These are phyloP conservation scores for Colletotrichum lupini DNA, from an alignment of 2,329 filamentous ascomycete species.

Conservation along the genomic window DNA sequence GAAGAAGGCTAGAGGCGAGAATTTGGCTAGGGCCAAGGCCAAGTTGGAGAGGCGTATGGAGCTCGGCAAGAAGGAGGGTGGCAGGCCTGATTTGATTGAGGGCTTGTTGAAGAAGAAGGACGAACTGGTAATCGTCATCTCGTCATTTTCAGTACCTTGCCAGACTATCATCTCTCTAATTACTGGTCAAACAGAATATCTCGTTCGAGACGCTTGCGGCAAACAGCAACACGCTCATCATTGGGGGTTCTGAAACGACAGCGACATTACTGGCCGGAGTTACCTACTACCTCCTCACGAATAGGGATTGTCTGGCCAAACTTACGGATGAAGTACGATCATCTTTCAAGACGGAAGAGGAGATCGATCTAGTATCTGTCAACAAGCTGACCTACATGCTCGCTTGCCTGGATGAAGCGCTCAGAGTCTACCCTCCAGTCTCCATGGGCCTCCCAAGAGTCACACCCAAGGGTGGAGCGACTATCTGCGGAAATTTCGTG, in stretches of 20 bases:
- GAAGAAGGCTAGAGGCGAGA: background rate
- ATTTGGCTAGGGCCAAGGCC: background rate
- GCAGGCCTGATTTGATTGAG: slow-evolving; percentile 37
- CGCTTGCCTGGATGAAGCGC: slow-evolving; percentile 52
- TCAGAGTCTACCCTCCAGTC: slow-evolving; percentile 51
- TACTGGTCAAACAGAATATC: too few relatives aligned
- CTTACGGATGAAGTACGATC: slow-evolving; percentile 50
- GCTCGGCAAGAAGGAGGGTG: slow-evolving; percentile 1
- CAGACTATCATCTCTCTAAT: too few relatives aligned
- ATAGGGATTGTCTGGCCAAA: slow-evolving; percentile 43
- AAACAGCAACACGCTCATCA: slow-evolving; percentile 29
- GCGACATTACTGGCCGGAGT: slow-evolving; percentile 42
- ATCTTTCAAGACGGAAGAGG: slow-evolving; percentile 44
- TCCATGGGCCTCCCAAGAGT: slow-evolving; percentile 40
- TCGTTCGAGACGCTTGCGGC: too few relatives aligned
- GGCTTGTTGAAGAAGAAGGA: slow-evolving; percentile 33
- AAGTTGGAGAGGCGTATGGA: slow-evolving; percentile 33
- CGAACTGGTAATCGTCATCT: background rate
- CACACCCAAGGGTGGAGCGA: slow-evolving; percentile 44
- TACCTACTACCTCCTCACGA: slow-evolving; percentile 42
- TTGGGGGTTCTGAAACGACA: slow-evolving; percentile 48
- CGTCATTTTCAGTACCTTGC: too few relatives aligned
- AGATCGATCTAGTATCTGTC: slow-evolving; percentile 47
- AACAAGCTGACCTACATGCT: slow-evolving; percentile 48
- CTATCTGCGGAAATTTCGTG: slow-evolving; percentile 44